Base-by-base conservation (phyloP, 2,329 filamentous ascomycete genomes). In the Aureobasidium pullulans region DNA sequence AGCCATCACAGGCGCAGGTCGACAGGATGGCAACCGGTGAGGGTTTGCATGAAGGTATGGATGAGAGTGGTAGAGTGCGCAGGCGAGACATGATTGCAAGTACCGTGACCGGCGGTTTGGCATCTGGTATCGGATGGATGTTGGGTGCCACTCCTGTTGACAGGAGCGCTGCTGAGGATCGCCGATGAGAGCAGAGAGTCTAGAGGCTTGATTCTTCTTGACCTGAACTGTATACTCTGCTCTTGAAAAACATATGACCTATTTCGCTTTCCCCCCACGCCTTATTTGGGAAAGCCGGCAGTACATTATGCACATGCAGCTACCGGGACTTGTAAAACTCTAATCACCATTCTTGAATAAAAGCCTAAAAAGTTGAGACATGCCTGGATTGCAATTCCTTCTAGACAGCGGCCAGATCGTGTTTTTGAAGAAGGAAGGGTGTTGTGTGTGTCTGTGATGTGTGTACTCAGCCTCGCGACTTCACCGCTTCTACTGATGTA, bases 1-100 rank as follows among this genome's bases (percentile, higher is more conserved):
- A 57, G 54, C 54, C 37, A 23, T 46, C 64, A 8, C 15, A 46
- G 31, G 48, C 58, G 57, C 53, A 57, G 39, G 6, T 48, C 32
- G n/a, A 44, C 58, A 60, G n/a, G 6, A 13, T 29, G 48, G 4
- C 40, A 36, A 29, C 42, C 48, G 28, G 39, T 34, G 59, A 56
- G 43, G 48, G 19, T 4, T 44, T 28, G 58, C 47, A 60, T 49
- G 47, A 28, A 44, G 49, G 44, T 16, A 19, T 53, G 53, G 57
- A 60, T 28, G 59, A 60, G 9, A 59, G 32, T 6, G 60, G 77
- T 61, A 73, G 78, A 60, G 77, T 82, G 39, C 81, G 89, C 66
- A 92, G 86, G 76, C 80, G 89, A 65, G 89, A 93, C 69, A 86
- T 85, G 73, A 82, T 86, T 49, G 83, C 83, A 61, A 85, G 79